A percentile compares a stretch with the other conserved stretches of the same genome.
phyloP scores from a whole-genome alignment of 2,329 filamentous ascomycete species.

The Zelopaecilomyces penicillatus region DNA sequence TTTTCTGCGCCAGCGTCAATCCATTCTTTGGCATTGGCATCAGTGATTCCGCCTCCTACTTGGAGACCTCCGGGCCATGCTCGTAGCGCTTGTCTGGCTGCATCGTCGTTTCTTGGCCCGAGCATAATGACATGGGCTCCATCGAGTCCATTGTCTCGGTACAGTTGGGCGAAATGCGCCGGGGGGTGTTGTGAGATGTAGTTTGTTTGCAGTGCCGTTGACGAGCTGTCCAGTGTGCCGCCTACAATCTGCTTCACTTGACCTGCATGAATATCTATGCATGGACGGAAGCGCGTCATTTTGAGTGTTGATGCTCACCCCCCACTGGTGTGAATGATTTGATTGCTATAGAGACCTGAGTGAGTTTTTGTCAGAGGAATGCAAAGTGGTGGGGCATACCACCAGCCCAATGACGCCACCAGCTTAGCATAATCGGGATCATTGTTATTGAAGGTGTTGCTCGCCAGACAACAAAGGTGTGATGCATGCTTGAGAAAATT shows the following conservation, averaged over 20 bases:
- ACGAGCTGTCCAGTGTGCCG: constrained; percentile 69
- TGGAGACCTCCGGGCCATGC: constrained; percentile 78
- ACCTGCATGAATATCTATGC: constrained; percentile 95
- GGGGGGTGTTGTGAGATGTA: constrained; percentile 81
- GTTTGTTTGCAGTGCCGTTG: constrained; percentile 72
- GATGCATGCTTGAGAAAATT: too few species aligned
- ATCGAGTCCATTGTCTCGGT: constrained; percentile 62
- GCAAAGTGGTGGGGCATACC: too few species aligned
- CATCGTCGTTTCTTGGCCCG: constrained; percentile 75
- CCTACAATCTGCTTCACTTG: constrained; percentile 98
- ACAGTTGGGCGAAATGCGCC: constrained; percentile 71
- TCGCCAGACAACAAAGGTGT: too few species aligned
- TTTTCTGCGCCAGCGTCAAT: constrained; percentile 81
- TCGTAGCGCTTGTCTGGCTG: constrained; percentile 65
- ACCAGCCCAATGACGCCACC: too few species aligned
- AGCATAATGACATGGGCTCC: constrained; percentile 97
- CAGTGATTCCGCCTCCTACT: constrained; percentile 87
- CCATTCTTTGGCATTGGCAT: constrained; percentile 78
- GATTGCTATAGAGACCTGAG: too few species aligned
- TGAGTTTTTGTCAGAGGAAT: too few species aligned
- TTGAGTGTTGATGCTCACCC: neutral
- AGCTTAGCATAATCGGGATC: too few species aligned
- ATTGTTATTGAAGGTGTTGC: too few species aligned
- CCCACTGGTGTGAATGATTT: too few species aligned
- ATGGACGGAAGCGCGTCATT: constrained; percentile 93